Evolutionary conservation across 2,329 filamentous ascomycete genomes (phyloP).

Genomic region (Dryadomyces quercivorus): DNA sequence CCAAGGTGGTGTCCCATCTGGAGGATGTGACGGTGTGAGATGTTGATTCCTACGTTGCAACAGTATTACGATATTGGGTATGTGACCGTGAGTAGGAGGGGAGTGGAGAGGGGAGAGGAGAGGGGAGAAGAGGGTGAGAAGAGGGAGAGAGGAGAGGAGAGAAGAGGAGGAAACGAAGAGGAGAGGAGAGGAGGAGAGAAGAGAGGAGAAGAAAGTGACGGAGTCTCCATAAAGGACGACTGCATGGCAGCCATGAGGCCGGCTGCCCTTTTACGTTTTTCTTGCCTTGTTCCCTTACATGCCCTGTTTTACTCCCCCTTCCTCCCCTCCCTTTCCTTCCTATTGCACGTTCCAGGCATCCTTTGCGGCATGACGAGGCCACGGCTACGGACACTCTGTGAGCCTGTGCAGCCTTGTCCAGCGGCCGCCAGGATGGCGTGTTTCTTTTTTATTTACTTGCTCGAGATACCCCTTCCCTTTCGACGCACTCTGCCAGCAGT

Average conservation of each 20-base stretch:
- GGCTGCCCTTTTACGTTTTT: not conserved
- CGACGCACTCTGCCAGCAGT: not conserved
- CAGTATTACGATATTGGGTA: not conserved
- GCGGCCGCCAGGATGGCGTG: too few relatives aligned
- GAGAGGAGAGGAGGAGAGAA: not conserved
- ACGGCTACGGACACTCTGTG: not conserved
- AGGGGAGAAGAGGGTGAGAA: not conserved
- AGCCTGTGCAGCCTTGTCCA: not conserved
- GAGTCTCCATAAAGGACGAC: too few relatives aligned
- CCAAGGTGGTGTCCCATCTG: slow-evolving; percentile 45
- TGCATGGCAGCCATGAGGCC: not conserved
- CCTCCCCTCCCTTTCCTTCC: not conserved
- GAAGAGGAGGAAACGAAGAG: not conserved
- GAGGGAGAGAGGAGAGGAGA: too few relatives aligned
- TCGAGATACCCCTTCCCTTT: not conserved
- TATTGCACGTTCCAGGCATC: not conserved
- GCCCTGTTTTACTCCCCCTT: not conserved
- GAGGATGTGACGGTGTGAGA: slow-evolving; percentile 8
- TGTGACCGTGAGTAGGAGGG: not conserved
- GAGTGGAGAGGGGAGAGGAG: not conserved
- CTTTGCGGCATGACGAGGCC: not conserved
- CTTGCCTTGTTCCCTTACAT: not conserved
- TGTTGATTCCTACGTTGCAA: not conserved
- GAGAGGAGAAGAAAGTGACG: too few relatives aligned
- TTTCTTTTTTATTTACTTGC: not conserved